Evolutionary conservation across 176 grass and related monocot genomes (phyloP), one percentile per base, ranked within the genome.

Genomic region (Poa annua): DNA sequence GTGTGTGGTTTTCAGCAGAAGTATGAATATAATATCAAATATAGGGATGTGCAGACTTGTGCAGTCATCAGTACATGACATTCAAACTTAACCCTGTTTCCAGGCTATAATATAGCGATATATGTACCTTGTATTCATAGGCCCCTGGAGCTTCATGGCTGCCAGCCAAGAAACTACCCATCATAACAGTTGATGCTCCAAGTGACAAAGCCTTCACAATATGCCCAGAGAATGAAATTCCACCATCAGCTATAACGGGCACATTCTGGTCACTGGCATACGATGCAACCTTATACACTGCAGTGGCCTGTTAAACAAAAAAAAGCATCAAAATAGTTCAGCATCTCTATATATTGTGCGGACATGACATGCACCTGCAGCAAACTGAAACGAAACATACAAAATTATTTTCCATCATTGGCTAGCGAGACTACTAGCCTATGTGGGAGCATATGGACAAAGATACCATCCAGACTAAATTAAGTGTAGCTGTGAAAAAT

Each of bases 221-320:
- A 85, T 96, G 96, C 34, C 96, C 96, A 57, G 96, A 99, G 76
- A 89, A 92, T 78, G 96, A 96, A 89, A 99, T 99, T 59, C 96
- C 96, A 78, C 96, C 96, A 76, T 99, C 96, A 55, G 93, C 93
- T 81, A 96, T 99, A 74, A 99, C 81, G 7, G 93, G 96, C 13
- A 99, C 89, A 60, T 92, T 20, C 5, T 99, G 96, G 84, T 96
- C 87, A 15, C 92, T 96, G 72, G 96, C 96, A 82, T 89, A 99
- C 5, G 96, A 99, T 79, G 96, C 88, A 88, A 94, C 96, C 78
- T 94, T 99, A 65, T 96, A 96, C 42, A 99, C 96, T 1, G 96
- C 93, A 33, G 96, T 96, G 63, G 96, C 96, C 96, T 99, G 77
- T 79, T 16, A 75, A 29, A 66, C 45, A 74, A 89, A 47, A 54